These are phyloP conservation scores for Boletellus dicymbophilus DNA, from an alignment of 1,284 basidiomycete species.

Conservation along the genomic window DNA sequence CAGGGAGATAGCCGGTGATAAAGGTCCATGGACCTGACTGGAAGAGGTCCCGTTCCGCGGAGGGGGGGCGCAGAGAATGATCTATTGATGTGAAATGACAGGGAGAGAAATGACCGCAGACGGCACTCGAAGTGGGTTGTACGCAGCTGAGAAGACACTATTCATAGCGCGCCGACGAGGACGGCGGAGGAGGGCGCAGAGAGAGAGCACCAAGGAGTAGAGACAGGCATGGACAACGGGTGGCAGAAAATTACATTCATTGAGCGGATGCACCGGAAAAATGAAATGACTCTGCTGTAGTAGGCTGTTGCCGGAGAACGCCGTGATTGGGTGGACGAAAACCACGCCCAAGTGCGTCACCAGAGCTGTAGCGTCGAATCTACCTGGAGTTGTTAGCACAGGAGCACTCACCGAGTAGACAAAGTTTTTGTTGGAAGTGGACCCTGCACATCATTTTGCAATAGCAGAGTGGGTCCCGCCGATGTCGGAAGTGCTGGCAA, in stretches of 20 bases:
- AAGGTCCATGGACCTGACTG: slow-evolving; percentile 24
- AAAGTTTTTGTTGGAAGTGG: too few species aligned
- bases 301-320: slow-evolving; percentile 21
- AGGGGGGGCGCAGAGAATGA: neutral
- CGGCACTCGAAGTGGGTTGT: slow-evolving; percentile 1
- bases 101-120: neutral
- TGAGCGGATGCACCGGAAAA: slow-evolving; percentile 21
- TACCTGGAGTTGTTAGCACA: too few species aligned
- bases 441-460: too few species aligned
- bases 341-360: slow-evolving; percentile 18
- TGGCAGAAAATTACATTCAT: slow-evolving; percentile 34
- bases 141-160: slow-evolving; percentile 5
- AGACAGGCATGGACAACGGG: slow-evolving; percentile 25
- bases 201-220: slow-evolving; percentile 11
- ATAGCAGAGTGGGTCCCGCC: neutral
- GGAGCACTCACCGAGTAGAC: too few species aligned
- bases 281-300: slow-evolving; percentile 30
- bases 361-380: too few species aligned
- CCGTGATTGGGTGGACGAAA: slow-evolving; percentile 25
- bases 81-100: neutral
- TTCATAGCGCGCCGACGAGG: slow-evolving; percentile 20
- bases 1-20: slow-evolving; percentile 32
- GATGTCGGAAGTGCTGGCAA: too few species aligned
- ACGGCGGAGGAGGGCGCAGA: slow-evolving; percentile 15
- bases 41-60: slow-evolving; percentile 1